Evolutionary conservation across 2,329 filamentous ascomycete genomes (phyloP), one percentile per base, ranked within the genome.

Genomic region (Cladosporium velox): DNA sequence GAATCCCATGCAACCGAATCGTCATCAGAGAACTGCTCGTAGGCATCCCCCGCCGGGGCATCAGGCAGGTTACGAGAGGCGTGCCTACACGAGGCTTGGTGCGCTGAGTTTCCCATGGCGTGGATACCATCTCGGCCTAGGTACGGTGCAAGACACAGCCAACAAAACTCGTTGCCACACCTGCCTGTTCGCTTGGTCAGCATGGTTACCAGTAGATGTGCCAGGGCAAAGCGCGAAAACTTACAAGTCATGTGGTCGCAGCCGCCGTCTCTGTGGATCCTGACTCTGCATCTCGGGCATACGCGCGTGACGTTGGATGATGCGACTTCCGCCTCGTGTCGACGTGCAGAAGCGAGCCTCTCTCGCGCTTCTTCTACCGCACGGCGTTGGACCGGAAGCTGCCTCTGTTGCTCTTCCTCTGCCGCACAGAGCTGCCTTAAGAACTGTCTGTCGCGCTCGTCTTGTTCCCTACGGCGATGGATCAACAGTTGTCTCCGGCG

Each of bases 161-260:
- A 75, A 63, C 72, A 73, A 66, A 72, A 75, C 32, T 74, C 59
- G 35, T 70, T 62, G 10, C 58, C 30, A 59, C 73, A 74, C 14
- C 32, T 58, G 4, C 26, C 30, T 65, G 69, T 67, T 24, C 24
- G 24, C 24, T 24, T 44, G 18, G 18, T 18, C 28, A 52, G 24
- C 24, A 24, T 24, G 24, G 24, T 24, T 24, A 24, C 24, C 24
- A 24, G 24, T 24, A 24, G 24, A 24, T 24, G 24, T 24, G 24
- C 24, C 24, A 24, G 24, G 24, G 24, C 24, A 24, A 24, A 24
- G 24, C 24, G 24, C 24, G 24, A 24, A 24, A 24, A 24, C 69
- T 70, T 59, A 71, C 73, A 75, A 4, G 65, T 68, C 51, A 72
- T 68, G 47, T 72, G 68, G 57, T 74, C 69, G 65, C 74, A 75